phyloP scores from a whole-genome alignment of 805 yeast species.

The Barnettozyma siamensis region DNA sequence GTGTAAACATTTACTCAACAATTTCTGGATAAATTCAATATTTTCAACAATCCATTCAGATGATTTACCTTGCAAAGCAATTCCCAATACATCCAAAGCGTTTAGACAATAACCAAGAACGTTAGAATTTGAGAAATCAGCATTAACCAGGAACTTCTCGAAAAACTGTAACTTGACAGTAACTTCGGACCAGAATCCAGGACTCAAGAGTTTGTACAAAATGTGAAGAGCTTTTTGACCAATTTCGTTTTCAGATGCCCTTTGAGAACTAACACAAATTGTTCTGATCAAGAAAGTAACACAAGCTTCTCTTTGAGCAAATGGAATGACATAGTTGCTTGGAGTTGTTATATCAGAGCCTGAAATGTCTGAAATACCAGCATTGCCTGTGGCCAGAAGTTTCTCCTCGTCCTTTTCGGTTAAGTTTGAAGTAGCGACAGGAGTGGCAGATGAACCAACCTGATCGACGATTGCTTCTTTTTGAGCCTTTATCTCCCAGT shows the following conservation, averaged over 20 bases:
- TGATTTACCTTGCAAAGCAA: conserved; percentile 73
- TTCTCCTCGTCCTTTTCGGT: conserved; percentile 25
- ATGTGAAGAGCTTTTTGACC: conserved; percentile 81
- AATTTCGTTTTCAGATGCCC: conserved; percentile 77
- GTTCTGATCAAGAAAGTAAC: conserved; percentile 83
- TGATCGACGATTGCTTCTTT: conserved; percentile 13
- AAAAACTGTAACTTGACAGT: conserved; percentile 82
- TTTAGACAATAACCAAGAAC: conserved; percentile 77
- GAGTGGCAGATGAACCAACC: conserved; percentile 18
- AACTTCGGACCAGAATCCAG: conserved; percentile 81
- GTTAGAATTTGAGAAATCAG: conserved; percentile 65
- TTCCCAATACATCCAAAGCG: conserved; percentile 83
- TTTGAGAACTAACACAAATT: conserved; percentile 78
- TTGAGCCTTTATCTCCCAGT: conserved; percentile 69
- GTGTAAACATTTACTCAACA: conserved; percentile 75
- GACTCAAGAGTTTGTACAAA: conserved; percentile 63
- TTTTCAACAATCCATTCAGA: conserved; percentile 76
- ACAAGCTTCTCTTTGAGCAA: conserved; percentile 81
- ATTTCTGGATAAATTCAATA: conserved; percentile 58
- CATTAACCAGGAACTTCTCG: conserved; percentile 76
- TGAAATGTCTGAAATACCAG: conserved; percentile 16
- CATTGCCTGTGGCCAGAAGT: conserved; percentile 8
- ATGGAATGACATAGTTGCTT: conserved; percentile 55
- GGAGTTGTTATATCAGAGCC: conserved; percentile 40
- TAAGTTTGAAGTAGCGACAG: conserved; percentile 28